phyloP scores from a whole-genome alignment of 345 rosid species.

The Sonneratia caseolaris region DNA sequence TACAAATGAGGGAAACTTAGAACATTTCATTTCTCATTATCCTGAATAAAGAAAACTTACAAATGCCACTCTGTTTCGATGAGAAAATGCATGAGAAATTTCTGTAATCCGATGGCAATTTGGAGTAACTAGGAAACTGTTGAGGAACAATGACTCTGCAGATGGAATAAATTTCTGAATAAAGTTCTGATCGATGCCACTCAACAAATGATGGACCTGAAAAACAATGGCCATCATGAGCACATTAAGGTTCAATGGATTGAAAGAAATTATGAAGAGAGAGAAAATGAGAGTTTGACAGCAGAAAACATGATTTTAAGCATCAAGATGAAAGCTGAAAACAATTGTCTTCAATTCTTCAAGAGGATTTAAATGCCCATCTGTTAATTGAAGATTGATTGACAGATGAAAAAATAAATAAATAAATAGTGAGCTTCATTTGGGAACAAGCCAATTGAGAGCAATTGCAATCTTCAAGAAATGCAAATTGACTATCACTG shows the following conservation, averaged over 20 bases:
- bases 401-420: background rate
- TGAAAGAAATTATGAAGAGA: background rate
- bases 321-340: background rate
- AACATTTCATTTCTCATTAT: background rate
- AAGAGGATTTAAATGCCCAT: background rate
- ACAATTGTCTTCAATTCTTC: background rate
- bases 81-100: slow-evolving; percentile 38
- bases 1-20: background rate
- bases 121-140: slow-evolving; percentile 71
- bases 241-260: background rate
- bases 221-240: slow-evolving; percentile 8
- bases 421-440: background rate
- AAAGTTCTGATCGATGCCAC: slow-evolving; percentile 49
- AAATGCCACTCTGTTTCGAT: slow-evolving; percentile 46
- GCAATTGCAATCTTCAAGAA: background rate
- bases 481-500: background rate
- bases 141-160: slow-evolving; percentile 31
- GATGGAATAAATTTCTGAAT: slow-evolving; percentile 32
- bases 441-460: background rate
- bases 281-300: background rate
- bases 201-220: slow-evolving; percentile 51
- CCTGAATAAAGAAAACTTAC: slow-evolving; percentile 32
- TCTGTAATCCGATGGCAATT: slow-evolving; percentile 84
- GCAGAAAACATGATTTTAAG: background rate
- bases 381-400: too few species aligned